Percentiles rank a stretch among this genome's conserved stretches.
Evolutionary conservation across 2,329 filamentous ascomycete genomes (phyloP).

Genomic region (Leptoxyphium fumago): DNA sequence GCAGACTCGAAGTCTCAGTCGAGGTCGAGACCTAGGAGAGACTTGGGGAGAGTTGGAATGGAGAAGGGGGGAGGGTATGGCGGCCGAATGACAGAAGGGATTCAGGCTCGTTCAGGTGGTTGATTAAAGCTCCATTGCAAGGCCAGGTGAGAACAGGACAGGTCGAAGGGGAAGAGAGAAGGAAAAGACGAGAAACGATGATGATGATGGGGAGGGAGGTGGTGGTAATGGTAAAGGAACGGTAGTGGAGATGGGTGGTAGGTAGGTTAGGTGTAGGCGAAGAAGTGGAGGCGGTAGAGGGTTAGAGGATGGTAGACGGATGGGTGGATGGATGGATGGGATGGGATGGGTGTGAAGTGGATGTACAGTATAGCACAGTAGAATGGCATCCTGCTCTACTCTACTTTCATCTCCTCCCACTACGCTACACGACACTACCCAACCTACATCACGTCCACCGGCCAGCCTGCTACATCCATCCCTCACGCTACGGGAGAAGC

Average conservation of each 20-base stretch:
- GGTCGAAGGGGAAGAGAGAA: background rate
- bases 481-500: no score
- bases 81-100: no score
- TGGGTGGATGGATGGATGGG: background rate
- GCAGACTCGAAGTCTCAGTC: no score
- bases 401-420: no score
- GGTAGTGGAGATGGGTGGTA: background rate
- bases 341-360: background rate
- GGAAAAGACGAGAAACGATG: background rate
- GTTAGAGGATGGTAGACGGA: background rate
- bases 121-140: slow-evolving; percentile 1
- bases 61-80: no score
- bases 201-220: no score
- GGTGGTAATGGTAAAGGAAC: background rate
- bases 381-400: no score
- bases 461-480: no score
- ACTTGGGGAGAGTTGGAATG: no score
- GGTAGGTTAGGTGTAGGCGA: background rate
- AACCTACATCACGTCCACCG: no score
- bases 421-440: no score
- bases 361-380: background rate
- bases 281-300: background rate
- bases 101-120: background rate
- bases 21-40: no score
- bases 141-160: background rate